A percentile compares a stretch with the other conserved stretches of the same genome.
phyloP scores from a whole-genome alignment of 73 alveolate species.

The Strombidium stylifer region DNA sequence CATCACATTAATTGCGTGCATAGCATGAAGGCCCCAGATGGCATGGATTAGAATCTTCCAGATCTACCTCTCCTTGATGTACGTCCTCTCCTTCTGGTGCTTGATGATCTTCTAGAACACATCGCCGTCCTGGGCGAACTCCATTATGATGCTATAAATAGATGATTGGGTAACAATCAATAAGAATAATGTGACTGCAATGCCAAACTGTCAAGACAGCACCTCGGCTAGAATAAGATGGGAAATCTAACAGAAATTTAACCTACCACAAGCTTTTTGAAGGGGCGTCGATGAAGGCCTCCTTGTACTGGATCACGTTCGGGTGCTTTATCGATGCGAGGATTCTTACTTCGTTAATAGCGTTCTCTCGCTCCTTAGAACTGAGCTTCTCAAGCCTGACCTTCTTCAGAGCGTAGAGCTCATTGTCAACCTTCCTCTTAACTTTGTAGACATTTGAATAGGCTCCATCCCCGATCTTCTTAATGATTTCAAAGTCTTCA shows the following conservation, averaged over 20 bases:
- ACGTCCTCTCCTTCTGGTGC: constrained; percentile 39
- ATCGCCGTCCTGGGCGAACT: constrained; percentile 69
- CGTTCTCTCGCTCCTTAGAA: constrained; percentile 34
- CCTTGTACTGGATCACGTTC: constrained; percentile 31
- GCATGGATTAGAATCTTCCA: constrained; percentile 54
- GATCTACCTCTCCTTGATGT: constrained; percentile 43
- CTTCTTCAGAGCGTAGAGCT: constrained; percentile 32
- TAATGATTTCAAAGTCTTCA: constrained; percentile 34
- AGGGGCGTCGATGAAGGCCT: constrained; percentile 41
- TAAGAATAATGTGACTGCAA: too few relatives aligned
- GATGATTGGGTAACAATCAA: not conserved
- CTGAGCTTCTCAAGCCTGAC: constrained; percentile 29
- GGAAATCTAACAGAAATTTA: not conserved
- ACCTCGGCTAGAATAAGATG: too few relatives aligned
- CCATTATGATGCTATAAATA: constrained; percentile 56
- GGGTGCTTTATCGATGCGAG: constrained; percentile 30
- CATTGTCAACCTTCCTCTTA: constrained; percentile 19
- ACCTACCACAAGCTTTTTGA: constrained; percentile 27
- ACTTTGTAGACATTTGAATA: constrained; percentile 36
- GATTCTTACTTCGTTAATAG: constrained; percentile 36
- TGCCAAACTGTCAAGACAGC: too few relatives aligned
- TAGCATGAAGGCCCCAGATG: constrained; percentile 43
- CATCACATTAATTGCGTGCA: constrained; percentile 58
- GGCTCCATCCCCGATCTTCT: constrained; percentile 46
- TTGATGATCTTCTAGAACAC: constrained; percentile 46